phyloP scores from a whole-genome alignment of 2,329 filamentous ascomycete genomes.

The Colletotrichum sp. region DNA sequence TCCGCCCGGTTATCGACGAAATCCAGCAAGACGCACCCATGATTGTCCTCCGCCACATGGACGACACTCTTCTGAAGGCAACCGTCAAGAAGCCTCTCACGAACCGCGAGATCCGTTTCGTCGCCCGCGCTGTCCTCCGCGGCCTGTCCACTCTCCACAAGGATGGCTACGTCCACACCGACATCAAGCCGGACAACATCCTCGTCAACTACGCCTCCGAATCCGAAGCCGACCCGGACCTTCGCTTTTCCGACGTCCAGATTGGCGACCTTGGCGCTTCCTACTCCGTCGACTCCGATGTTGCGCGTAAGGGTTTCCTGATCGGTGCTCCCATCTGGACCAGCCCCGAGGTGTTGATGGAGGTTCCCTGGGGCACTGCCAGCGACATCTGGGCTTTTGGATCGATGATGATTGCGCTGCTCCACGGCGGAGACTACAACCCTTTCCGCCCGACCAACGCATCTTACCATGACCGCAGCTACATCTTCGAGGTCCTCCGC shows the following conservation, averaged over 20 bases:
- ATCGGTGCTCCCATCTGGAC: slow-evolving; percentile 21
- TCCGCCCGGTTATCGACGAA: slow-evolving; percentile 20
- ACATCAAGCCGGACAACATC: slow-evolving; percentile 19
- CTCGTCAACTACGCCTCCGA: slow-evolving; percentile 15
- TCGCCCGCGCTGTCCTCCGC: slow-evolving; percentile 17
- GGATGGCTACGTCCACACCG: slow-evolving; percentile 17
- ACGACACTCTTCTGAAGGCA: slow-evolving; percentile 16
- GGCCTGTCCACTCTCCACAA: slow-evolving; percentile 16
- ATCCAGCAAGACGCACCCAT: slow-evolving; percentile 20
- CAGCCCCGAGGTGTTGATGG: slow-evolving; percentile 16
- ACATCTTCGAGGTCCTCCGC: slow-evolving; percentile 19
- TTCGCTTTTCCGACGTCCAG: slow-evolving; percentile 19
- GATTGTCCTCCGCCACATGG: slow-evolving; percentile 20
- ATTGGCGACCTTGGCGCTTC: slow-evolving; percentile 17
- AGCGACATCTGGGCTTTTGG: slow-evolving; percentile 88
- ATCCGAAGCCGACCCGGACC: slow-evolving; percentile 12
- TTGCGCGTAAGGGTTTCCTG: slow-evolving; percentile 12
- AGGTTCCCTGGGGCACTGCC: slow-evolving; percentile 56
- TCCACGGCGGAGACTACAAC: slow-evolving; percentile 20
- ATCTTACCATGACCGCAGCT: slow-evolving; percentile 17
- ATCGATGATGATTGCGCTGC: slow-evolving; percentile 54
- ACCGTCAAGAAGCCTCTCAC: slow-evolving; percentile 20
- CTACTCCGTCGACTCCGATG: slow-evolving; percentile 15
- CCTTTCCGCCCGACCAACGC: slow-evolving; percentile 17
- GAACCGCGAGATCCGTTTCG: slow-evolving; percentile 18